Percentiles rank a stretch among this genome's conserved stretches.
phyloP scores from a whole-genome alignment of 2,329 filamentous ascomycete species.

The Tolypocladium endophyticum region DNA sequence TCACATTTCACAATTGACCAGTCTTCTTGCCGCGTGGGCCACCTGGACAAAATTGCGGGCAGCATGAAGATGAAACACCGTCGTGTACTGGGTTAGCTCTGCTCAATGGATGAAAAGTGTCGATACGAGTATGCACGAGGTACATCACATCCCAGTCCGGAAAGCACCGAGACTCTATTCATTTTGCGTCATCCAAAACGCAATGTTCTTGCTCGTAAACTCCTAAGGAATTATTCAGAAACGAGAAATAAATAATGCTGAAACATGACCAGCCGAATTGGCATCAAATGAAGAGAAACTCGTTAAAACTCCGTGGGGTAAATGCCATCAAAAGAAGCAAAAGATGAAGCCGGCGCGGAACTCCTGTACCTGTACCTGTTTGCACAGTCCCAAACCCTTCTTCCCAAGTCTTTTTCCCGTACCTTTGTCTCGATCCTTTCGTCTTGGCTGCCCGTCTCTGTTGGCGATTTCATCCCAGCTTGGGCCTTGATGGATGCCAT shows the following conservation, averaged over 20 bases:
- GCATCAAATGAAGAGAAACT: neutral
- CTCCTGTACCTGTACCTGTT: constrained; percentile 6
- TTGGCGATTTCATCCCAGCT: neutral
- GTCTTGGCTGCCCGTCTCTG: neutral
- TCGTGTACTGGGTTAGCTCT: neutral
- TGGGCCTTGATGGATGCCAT: neutral
- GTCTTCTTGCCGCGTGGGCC: neutral
- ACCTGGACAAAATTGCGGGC: neutral
- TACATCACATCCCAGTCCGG: neutral
- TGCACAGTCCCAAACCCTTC: constrained; percentile 4
- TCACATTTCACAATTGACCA: neutral
- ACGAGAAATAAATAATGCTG: neutral
- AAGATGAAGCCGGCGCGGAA: constrained; percentile 1
- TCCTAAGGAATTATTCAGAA: too few species aligned
- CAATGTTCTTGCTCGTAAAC: neutral
- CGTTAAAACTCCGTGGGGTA: neutral
- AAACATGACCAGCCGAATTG: neutral
- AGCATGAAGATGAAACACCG: neutral
- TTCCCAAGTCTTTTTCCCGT: neutral
- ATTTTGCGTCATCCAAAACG: neutral
- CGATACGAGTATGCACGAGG: neutral
- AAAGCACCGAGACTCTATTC: neutral
- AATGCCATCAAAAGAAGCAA: neutral
- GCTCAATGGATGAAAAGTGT: neutral
- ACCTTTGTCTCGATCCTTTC: neutral